phyloP scores from a whole-genome alignment of 148 eudicot genomes.

The Hydrangea macrophylla region DNA sequence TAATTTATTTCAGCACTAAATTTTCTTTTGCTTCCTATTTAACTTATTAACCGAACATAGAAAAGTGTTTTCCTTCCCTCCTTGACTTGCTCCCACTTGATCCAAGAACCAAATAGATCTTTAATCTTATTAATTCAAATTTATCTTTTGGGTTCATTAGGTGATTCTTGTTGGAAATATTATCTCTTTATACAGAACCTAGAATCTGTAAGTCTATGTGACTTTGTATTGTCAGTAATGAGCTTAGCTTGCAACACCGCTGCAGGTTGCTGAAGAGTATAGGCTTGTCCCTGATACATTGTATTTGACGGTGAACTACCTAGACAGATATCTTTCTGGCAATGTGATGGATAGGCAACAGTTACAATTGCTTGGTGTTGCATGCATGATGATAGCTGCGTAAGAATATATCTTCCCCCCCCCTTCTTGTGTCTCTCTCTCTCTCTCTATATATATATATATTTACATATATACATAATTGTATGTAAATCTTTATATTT shows the following conservation, averaged over 20 bases:
- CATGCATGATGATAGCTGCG: conserved; percentile 98
- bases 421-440: neutral
- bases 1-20: no score
- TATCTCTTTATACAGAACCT: no score
- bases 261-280: conserved; percentile 90
- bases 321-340: conserved; percentile 91
- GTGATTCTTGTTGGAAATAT: neutral
- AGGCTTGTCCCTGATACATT: conserved; percentile 93
- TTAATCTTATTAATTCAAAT: no score
- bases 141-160: no score
- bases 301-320: conserved; percentile 76
- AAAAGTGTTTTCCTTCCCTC: no score
- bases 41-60: no score
- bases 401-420: conserved; percentile 33
- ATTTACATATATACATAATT: neutral
- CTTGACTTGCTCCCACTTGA: no score
- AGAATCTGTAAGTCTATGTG: neutral
- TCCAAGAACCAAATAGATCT: no score
- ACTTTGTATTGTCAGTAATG: neutral
- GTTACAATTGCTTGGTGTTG: conserved; percentile 87
- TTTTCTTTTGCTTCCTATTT: no score
- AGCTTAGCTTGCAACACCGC: conserved; percentile 3
- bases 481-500: no score
- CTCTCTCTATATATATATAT: neutral
- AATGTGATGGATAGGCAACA: conserved; percentile 75